phyloP scores from a whole-genome alignment of 2,329 filamentous ascomycete genomes.

The Neofusicoccum ribis region DNA sequence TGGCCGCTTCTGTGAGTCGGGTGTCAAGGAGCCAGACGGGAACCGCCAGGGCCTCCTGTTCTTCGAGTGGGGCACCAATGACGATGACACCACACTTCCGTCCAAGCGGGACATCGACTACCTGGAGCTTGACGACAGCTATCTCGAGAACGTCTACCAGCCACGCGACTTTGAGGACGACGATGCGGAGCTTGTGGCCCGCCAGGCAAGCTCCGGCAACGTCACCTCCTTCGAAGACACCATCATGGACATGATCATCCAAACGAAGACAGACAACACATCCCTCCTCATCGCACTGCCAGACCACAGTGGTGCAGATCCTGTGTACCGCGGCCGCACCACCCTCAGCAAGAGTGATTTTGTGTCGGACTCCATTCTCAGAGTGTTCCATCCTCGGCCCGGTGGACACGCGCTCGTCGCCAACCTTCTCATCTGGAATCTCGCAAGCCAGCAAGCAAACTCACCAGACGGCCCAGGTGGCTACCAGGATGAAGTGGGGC shows the following conservation, averaged over 20 bases:
- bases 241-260: neutral
- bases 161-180: neutral
- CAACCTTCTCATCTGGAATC: constrained; percentile 25
- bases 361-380: constrained; percentile 30
- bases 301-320: neutral
- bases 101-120: neutral
- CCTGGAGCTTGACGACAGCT: neutral
- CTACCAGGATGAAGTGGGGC: neutral
- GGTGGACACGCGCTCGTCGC: constrained; percentile 30
- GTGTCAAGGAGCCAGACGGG: constrained; percentile 29
- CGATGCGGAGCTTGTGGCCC: neutral
- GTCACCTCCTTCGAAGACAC: neutral
- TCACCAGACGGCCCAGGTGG: neutral
- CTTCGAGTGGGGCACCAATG: constrained; percentile 35
- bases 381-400: constrained; percentile 33
- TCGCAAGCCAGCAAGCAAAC: constrained; percentile 15
- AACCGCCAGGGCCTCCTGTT: constrained; percentile 29
- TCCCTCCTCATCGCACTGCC: neutral
- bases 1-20: constrained; percentile 32
- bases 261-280: neutral
- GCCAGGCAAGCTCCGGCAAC: neutral
- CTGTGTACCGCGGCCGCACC: neutral
- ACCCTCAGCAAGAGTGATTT: neutral
- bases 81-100: constrained; percentile 27
- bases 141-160: neutral